Evolutionary conservation across 768 basidiomycete genomes (phyloP), one percentile per base, ranked within the genome.

Genomic region (Rickenella mellea): DNA sequence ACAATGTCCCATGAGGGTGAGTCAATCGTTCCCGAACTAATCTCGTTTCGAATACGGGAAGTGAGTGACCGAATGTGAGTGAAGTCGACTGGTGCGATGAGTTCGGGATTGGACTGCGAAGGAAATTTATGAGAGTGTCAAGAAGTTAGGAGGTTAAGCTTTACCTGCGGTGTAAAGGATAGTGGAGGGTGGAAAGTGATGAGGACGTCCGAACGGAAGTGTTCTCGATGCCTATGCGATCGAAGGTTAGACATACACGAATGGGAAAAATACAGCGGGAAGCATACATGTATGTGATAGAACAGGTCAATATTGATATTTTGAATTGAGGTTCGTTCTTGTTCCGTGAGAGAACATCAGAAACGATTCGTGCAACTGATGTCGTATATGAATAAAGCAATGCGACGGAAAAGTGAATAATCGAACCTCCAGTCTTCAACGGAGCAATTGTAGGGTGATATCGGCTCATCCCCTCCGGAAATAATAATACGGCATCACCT

Each of bases 371-470:
- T 5, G 89, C 83, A 19, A 87, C 89, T 87, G 33, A 10, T 37
- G 12, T 22, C 31, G 10, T 3, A 41, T 9, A 39, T 42, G 24
- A 40, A 14, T 46, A 31, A 27, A n/a, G 10, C 5, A 21, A 12
- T 17, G 19, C 24, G 11, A 36, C 44, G 42, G 15, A 22, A 10
- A 15, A 22, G 24, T 15, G 17, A 17, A 11, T 25, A 14, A 2
- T 57, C 67, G 33, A 41, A 83, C 85, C 84, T 58, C 90, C 90
- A 8, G 89, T 90, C 58, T 88, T 89, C 39, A 93, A 58, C 3
- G 89, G 86, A 3, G 88, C 84, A 41, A 93, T 83, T n/a, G 74
- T 79, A 0, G 89, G 86, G 50, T 86, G 83, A 58, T 82, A 93
- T 32, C 87, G 69, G 53, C 85, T 88, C 64, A 80, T 73, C 1